These are phyloP conservation scores for Saturnispora saitoi DNA, from an alignment of 805 yeast genomes.

Conservation along the genomic window DNA sequence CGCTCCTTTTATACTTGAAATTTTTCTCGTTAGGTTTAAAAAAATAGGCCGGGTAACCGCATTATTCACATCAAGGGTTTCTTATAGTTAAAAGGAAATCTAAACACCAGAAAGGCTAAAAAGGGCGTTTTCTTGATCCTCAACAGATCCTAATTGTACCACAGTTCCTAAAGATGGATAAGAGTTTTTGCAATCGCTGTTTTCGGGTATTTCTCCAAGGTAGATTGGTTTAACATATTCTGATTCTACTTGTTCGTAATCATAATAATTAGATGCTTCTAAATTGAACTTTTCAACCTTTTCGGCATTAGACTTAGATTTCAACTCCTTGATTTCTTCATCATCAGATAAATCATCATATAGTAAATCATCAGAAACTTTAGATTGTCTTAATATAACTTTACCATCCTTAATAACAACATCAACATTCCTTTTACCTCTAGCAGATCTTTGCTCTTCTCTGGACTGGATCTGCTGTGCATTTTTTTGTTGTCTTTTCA, in stretches of 20 bases:
- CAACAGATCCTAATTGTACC: slow-evolving; percentile 27
- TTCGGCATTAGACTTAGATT: slow-evolving; percentile 30
- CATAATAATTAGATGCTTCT: slow-evolving; percentile 43
- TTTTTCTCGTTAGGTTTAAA: background rate
- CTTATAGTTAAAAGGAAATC: background rate
- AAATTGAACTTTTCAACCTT: slow-evolving; percentile 23
- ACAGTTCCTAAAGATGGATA: slow-evolving; percentile 14
- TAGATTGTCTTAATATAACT: slow-evolving; percentile 49
- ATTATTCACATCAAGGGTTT: background rate
- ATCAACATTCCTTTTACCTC: slow-evolving; percentile 67
- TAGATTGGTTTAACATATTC: slow-evolving; percentile 44
- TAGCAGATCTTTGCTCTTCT: slow-evolving; percentile 54
- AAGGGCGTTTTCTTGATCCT: slow-evolving; percentile 25
- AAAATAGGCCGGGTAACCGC: slow-evolving; percentile 6
- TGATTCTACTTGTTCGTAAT: slow-evolving; percentile 42
- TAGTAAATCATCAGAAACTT: slow-evolving; percentile 21
- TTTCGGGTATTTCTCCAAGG: slow-evolving; percentile 10
- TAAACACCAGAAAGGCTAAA: slow-evolving; percentile 24
- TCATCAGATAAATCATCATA: slow-evolving; percentile 25
- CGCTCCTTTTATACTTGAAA: slow-evolving; percentile 10
- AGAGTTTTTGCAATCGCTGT: background rate
- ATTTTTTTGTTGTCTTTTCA: slow-evolving; percentile 78
- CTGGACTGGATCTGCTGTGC: slow-evolving; percentile 53
- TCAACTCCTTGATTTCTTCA: slow-evolving; percentile 30
- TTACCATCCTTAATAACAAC: slow-evolving; percentile 77